Conservation (phyloP, 768 basidiomycete species). For the Tylopilus sp. region DNA sequence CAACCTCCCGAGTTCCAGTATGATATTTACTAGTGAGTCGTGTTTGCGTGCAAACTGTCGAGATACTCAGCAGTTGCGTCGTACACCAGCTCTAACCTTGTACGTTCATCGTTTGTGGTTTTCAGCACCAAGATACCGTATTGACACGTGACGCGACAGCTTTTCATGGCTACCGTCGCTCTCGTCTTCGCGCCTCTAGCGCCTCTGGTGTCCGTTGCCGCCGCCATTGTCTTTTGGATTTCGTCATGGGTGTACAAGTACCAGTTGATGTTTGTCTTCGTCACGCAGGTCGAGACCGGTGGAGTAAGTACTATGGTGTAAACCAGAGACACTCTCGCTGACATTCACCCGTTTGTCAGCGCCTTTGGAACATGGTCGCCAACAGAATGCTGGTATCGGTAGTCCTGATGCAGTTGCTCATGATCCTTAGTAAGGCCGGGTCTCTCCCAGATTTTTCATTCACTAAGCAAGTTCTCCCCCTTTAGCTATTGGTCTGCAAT, state of each 20-base stretch:
- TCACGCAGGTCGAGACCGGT: slow-evolving; percentile 88
- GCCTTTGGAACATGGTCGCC: slow-evolving; percentile 90
- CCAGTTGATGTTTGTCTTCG: slow-evolving; percentile 91
- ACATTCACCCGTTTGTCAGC: slow-evolving; percentile 39
- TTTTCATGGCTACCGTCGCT: slow-evolving; percentile 92
- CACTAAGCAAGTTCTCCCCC: neutral
- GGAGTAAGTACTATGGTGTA: slow-evolving; percentile 55
- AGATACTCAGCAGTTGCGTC: neutral
- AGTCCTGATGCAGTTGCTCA: slow-evolving; percentile 82
- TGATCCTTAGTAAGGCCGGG: slow-evolving; percentile 73
- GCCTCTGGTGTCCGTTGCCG: slow-evolving; percentile 82
- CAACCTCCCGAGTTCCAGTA: slow-evolving; percentile 89
- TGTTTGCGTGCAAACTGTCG: neutral
- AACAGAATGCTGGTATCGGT: slow-evolving; percentile 81
- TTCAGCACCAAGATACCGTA: neutral
- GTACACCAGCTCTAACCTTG: slow-evolving; percentile 49
- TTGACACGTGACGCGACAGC: slow-evolving; percentile 33
- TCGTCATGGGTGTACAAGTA: slow-evolving; percentile 92
- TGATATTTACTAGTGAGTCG: slow-evolving; percentile 73
- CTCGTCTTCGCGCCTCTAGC: slow-evolving; percentile 94
- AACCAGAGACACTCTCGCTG: neutral
- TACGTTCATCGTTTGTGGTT: slow-evolving; percentile 28
- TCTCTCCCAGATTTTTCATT: neutral
- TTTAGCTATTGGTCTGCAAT: slow-evolving; percentile 82
- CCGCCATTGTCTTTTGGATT: slow-evolving; percentile 83